Percentiles rank a stretch among this genome's conserved stretches.
These are phyloP conservation scores for Starmerella vitae DNA, from an alignment of 805 yeast genomes.

Conservation along the genomic window DNA sequence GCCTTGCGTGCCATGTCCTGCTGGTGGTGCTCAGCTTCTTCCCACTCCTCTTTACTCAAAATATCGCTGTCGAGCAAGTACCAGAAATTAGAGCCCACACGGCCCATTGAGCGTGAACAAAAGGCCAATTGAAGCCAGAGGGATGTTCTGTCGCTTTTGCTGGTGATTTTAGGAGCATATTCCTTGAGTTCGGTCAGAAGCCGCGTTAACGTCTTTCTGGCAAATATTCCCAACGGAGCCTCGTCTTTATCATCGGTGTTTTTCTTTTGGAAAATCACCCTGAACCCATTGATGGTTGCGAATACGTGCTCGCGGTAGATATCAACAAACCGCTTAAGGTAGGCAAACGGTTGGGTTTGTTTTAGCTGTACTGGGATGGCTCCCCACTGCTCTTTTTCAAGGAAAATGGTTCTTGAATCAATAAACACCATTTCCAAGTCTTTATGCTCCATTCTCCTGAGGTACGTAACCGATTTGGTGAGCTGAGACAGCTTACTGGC, in stretches of 20 bases:
- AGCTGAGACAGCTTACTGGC: constrained; percentile 67
- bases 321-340: constrained; percentile 67
- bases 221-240: constrained; percentile 20
- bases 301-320: constrained; percentile 72
- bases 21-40: constrained; percentile 33
- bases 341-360: constrained; percentile 42
- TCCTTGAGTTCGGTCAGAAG: constrained; percentile 19
- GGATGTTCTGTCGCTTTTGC: constrained; percentile 19
- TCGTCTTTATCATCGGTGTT: not conserved
- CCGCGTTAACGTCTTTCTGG: constrained; percentile 20
- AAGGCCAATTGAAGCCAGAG: constrained; percentile 71
- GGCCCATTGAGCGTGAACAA: constrained; percentile 72
- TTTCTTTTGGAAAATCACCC: constrained; percentile 43
- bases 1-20: constrained; percentile 23
- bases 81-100: constrained; percentile 61
- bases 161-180: constrained; percentile 24
- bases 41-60: constrained; percentile 33
- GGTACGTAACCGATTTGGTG: constrained; percentile 62
- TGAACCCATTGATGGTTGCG: constrained; percentile 54
- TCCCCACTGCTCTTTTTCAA: constrained; percentile 14
- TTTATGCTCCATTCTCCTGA: constrained; percentile 39
- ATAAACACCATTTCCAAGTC: constrained; percentile 20
- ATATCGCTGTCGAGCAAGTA: constrained; percentile 21
- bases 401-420: constrained; percentile 28
- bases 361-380: constrained; percentile 35